These are phyloP conservation scores for Corylus heterophylla DNA, from an alignment of 306 rosid species.

Conservation along the genomic window DNA sequence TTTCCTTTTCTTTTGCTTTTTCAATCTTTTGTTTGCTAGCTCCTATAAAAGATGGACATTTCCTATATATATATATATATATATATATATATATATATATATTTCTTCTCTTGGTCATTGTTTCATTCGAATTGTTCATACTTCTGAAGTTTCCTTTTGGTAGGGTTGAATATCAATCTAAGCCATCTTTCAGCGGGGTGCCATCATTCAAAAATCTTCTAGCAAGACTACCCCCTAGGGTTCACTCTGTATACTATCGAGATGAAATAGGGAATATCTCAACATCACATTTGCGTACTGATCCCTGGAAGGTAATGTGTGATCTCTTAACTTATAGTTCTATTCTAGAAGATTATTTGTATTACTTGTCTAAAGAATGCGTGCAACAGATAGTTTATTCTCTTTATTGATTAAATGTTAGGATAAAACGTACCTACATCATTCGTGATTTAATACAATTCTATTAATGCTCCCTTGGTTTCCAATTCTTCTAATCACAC, in stretches of 20 bases:
- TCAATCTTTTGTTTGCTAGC: background rate
- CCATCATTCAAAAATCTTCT: conserved; percentile 82
- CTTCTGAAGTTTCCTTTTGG: conserved; percentile 30
- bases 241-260: conserved; percentile 92
- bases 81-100: background rate
- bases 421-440: background rate
- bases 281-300: conserved; percentile 80
- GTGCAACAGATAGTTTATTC: background rate
- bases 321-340: background rate
- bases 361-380: background rate
- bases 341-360: background rate
- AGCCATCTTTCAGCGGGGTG: conserved; percentile 53
- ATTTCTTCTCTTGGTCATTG: conserved; percentile 14
- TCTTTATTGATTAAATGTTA: background rate
- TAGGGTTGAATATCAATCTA: conserved; percentile 95
- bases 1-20: background rate
- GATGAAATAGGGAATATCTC: conserved; percentile 94
- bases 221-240: conserved; percentile 86
- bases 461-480: background rate
- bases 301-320: conserved; percentile 57
- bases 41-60: background rate
- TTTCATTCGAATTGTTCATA: conserved; percentile 5
- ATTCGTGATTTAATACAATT: too few relatives aligned
- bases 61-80: background rate
- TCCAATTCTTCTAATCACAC: background rate